Evolutionary conservation across 108 stramenopile genomes (phyloP).

Genomic region (Epithemia pelagica): DNA sequence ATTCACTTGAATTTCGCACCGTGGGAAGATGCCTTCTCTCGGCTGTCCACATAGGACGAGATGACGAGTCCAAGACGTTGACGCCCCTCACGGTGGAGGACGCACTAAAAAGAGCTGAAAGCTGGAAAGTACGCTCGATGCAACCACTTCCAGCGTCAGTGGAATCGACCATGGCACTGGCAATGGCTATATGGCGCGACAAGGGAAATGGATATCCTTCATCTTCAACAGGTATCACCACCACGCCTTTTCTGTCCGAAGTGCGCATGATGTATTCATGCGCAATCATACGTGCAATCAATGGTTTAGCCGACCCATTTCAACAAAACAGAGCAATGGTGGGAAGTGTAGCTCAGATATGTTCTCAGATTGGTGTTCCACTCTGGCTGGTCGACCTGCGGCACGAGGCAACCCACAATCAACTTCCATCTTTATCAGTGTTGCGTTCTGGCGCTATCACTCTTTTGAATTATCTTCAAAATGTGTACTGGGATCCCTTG

Average conservation of each 20-base stretch:
- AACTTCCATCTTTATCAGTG: slow-evolving; percentile 55
- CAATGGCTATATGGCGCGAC: not conserved
- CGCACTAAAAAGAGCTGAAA: not conserved
- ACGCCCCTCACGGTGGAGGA: not conserved
- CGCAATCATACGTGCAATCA: slow-evolving; percentile 69
- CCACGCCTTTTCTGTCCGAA: slow-evolving; percentile 10
- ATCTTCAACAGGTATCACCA: not conserved
- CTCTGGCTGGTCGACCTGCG: slow-evolving; percentile 77
- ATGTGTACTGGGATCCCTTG: slow-evolving; percentile 53
- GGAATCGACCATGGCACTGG: not conserved
- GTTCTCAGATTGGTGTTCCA: slow-evolving; percentile 64
- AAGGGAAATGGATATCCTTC: not conserved
- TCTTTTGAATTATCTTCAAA: slow-evolving; percentile 52
- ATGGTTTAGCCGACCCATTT: slow-evolving; percentile 72
- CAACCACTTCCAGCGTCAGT: not conserved
- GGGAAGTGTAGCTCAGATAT: slow-evolving; percentile 49
- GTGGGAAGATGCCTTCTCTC: not conserved
- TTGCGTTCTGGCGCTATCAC: slow-evolving; percentile 58
- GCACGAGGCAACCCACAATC: slow-evolving; percentile 77
- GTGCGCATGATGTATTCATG: slow-evolving; percentile 63
- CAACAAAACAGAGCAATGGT: slow-evolving; percentile 47
- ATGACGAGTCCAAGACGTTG: not conserved
- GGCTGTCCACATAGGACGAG: not conserved
- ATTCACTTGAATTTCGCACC: not conserved
- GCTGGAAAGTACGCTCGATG: not conserved